A percentile compares a stretch with the other conserved stretches of the same genome.
Evolutionary conservation across 345 rosid genomes (phyloP).

Genomic region (Draba incana): DNA sequence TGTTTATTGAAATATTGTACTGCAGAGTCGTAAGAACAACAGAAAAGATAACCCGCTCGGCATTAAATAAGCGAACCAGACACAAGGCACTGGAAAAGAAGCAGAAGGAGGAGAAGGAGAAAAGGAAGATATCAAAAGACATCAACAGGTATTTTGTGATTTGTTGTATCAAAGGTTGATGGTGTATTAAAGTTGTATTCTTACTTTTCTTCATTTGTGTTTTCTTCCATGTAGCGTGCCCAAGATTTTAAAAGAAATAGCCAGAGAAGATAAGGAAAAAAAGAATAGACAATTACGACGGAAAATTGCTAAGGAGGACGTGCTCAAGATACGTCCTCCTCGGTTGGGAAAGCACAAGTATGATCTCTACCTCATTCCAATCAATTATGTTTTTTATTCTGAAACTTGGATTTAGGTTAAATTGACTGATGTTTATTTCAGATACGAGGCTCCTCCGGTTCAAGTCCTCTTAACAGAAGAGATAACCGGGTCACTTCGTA

Average conservation of each 20-base stretch:
- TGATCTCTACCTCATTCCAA: conserved; percentile 18
- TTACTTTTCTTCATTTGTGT: conserved; percentile 25
- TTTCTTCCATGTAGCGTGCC: conserved; percentile 55
- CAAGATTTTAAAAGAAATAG: conserved; percentile 74
- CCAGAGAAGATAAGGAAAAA: conserved; percentile 80
- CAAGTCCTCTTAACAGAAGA: conserved; percentile 93
- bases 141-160: conserved; percentile 61
- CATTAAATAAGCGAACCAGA: conserved; percentile 72
- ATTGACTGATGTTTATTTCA: conserved; percentile 37
- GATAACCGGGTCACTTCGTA: conserved; percentile 87
- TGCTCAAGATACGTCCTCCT: conserved; percentile 74
- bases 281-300: conserved; percentile 57
- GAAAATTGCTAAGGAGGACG: conserved; percentile 70
- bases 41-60: conserved; percentile 76
- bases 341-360: conserved; percentile 97
- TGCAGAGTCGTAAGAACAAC: conserved; percentile 51
- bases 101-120: conserved; percentile 59
- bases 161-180: not conserved
- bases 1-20: conserved; percentile 10
- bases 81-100: conserved; percentile 55
- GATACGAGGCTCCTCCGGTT: conserved; percentile 81
- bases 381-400: not conserved
- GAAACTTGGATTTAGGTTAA: not conserved
- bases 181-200: conserved; percentile 13
- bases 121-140: conserved; percentile 56